phyloP scores from a whole-genome alignment of 768 basidiomycete species.

The Rhizopogon rudus region DNA sequence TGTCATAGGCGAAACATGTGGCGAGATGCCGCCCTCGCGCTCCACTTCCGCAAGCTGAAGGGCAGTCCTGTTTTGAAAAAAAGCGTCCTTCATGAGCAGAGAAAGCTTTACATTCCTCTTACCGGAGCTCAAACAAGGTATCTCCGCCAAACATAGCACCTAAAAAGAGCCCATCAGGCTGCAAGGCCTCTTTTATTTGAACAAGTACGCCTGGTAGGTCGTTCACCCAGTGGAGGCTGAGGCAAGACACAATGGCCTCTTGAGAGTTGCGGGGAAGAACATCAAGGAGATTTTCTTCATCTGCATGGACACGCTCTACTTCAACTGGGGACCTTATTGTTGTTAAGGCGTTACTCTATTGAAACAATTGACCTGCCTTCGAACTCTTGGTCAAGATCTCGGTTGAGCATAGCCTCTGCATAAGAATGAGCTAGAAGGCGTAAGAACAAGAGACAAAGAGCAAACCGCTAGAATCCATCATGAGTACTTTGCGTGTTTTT shows the following conservation, averaged over 20 bases:
- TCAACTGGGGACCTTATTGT: slow-evolving; percentile 46
- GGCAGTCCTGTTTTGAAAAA: slow-evolving; percentile 55
- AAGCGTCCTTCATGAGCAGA: neutral
- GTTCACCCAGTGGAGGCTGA: slow-evolving; percentile 95
- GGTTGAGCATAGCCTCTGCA: slow-evolving; percentile 61
- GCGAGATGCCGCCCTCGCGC: slow-evolving; percentile 94
- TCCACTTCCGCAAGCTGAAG: slow-evolving; percentile 93
- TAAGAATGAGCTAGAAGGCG: slow-evolving; percentile 2
- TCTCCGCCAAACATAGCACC: slow-evolving; percentile 96
- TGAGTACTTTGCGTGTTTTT: slow-evolving; percentile 65
- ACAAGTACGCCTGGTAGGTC: slow-evolving; percentile 88
- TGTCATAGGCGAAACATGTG: slow-evolving; percentile 96
- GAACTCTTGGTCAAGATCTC: slow-evolving; percentile 77
- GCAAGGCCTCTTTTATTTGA: slow-evolving; percentile 80
- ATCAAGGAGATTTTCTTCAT: slow-evolving; percentile 78
- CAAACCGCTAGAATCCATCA: slow-evolving; percentile 87
- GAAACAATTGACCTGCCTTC: slow-evolving; percentile 50
- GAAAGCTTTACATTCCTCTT: neutral
- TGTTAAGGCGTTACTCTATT: neutral
- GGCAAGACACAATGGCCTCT: slow-evolving; percentile 88
- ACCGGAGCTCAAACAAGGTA: slow-evolving; percentile 91
- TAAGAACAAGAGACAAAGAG: slow-evolving; percentile 1
- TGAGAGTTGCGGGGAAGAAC: slow-evolving; percentile 67
- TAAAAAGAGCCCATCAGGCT: slow-evolving; percentile 91
- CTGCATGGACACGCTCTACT: slow-evolving; percentile 70